Evolutionary conservation across 371 early-diverging fungal species (phyloP).

Genomic region (Mucor saturninus): DNA sequence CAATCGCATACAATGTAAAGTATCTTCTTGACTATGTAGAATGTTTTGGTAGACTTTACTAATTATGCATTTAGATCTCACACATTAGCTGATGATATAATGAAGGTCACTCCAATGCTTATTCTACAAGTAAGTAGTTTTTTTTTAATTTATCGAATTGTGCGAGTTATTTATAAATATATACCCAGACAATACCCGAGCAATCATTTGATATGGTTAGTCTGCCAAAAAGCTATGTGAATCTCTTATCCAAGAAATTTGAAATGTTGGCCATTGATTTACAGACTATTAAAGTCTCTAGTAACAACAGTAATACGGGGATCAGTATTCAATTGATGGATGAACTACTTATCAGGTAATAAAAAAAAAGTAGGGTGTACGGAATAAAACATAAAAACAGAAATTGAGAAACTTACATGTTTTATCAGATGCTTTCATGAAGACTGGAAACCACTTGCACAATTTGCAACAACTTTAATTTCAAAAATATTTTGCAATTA

Average conservation of each 20-base stretch:
- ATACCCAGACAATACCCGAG: conserved; percentile 18
- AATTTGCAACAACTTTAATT: not conserved
- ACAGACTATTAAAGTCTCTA: not conserved
- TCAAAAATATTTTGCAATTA: conserved; percentile 3
- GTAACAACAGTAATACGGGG: not conserved
- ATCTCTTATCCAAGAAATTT: not conserved
- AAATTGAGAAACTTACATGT: not conserved
- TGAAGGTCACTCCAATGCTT: conserved; percentile 10
- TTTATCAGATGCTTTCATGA: not conserved
- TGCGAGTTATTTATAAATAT: not conserved
- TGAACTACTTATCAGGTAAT: conserved; percentile 13
- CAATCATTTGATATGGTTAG: conserved; percentile 8
- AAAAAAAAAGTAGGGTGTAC: too few species aligned
- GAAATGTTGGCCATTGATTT: not conserved
- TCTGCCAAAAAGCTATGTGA: conserved; percentile 16
- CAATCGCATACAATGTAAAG: conserved; percentile 4
- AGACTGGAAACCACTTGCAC: too few species aligned
- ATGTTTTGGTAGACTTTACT: too few species aligned
- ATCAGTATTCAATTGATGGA: conserved; percentile 12
- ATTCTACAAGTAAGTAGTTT: conserved; percentile 14
- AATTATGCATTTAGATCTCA: not conserved
- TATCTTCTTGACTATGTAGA: too few species aligned
- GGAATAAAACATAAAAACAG: not conserved
- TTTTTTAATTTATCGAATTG: too few species aligned
- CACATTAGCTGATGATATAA: not conserved